Base-by-base conservation (phyloP, 2,329 filamentous ascomycete genomes). In the Penicillium frequentans region DNA sequence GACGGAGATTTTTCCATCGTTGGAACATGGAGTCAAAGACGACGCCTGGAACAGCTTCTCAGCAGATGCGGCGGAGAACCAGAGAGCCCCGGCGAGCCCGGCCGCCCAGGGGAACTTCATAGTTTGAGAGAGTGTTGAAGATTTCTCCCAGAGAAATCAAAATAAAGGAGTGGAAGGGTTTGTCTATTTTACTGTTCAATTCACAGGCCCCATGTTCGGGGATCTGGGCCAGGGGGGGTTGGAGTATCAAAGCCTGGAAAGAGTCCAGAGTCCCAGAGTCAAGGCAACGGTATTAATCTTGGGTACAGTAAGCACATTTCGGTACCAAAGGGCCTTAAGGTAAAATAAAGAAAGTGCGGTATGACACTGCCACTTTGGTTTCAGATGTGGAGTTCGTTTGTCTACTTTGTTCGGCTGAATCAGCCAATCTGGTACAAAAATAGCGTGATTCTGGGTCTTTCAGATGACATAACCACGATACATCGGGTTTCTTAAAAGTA, bases 71-170 rank as follows among this genome's bases (percentile, higher is more conserved):
- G 58, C 48, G 45, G 54, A 37, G 35, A 60, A 51, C 16, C 49
- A 35, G 19, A 54, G 8, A 31, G 52, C 44, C 35, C 52, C 61
- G 43, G 59, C 47, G 24, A 61, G 46, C 48, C 61, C 59, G 33
- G 59, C 57, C 29, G 57, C 56, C 53, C 59, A 59, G 46, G 43
- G 39, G 51, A 59, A 46, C 39, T 52, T 61, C 61, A 69, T 64
- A 45, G 31, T 57, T 24, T 19, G 24, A 44, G 39, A 11, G 31
- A 33, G 27, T 42, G 49, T 21, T 16, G 44, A 42, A 23, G 50
- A 46, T 35, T 46, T 45, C 50, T 45, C 49, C 49, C 49, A 27
- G 49, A 45, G 50, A 37, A 50, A 50, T 50, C 48, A 23, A 13
- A 24, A 24, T 24, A 26, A 45, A 53, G 5, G 50, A 45, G 43